These are phyloP conservation scores for Haematococcus lacustris DNA, from an alignment of 139 green algal species.

Conservation along the genomic window DNA sequence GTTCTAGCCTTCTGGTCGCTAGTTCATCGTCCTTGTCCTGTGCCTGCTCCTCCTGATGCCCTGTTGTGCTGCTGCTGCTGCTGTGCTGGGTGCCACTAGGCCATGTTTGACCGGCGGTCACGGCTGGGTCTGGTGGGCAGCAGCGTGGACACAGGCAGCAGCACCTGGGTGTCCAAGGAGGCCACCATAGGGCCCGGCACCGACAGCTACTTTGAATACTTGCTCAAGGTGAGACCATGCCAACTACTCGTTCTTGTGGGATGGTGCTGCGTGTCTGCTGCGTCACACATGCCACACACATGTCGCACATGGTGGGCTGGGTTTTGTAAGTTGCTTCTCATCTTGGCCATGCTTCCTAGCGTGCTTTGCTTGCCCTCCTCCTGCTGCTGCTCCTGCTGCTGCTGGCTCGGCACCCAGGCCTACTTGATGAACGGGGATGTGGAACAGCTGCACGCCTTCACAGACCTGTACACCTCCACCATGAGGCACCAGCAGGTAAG, in stretches of 20 bases:
- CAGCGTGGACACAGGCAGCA: background rate
- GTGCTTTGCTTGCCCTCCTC: background rate
- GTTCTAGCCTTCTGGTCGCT: too few species aligned
- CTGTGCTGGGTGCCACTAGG: background rate
- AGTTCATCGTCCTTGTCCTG: too few species aligned
- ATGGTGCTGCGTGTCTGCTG: background rate
- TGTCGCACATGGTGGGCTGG: background rate
- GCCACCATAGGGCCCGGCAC: slow-evolving; percentile 9
- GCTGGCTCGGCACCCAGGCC: slow-evolving; percentile 17
- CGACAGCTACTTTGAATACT: slow-evolving; percentile 88
- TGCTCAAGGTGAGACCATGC: slow-evolving; percentile 57
- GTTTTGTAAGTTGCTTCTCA: background rate
- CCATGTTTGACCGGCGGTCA: slow-evolving; percentile 2
- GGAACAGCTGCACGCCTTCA: slow-evolving; percentile 54
- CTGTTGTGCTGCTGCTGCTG: background rate
- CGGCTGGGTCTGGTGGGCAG: slow-evolving; percentile 1
- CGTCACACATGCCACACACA: background rate
- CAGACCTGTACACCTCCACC: slow-evolving; percentile 41
- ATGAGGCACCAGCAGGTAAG: slow-evolving; percentile 22
- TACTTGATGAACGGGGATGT: slow-evolving; percentile 67
- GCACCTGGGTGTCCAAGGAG: background rate
- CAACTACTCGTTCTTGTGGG: too few species aligned
- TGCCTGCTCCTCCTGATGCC: background rate
- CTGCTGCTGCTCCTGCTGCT: background rate
- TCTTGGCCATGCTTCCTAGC: background rate